phyloP scores from a whole-genome alignment of 1,139 yeast species.

The Sugiyamaella paludigena region DNA sequence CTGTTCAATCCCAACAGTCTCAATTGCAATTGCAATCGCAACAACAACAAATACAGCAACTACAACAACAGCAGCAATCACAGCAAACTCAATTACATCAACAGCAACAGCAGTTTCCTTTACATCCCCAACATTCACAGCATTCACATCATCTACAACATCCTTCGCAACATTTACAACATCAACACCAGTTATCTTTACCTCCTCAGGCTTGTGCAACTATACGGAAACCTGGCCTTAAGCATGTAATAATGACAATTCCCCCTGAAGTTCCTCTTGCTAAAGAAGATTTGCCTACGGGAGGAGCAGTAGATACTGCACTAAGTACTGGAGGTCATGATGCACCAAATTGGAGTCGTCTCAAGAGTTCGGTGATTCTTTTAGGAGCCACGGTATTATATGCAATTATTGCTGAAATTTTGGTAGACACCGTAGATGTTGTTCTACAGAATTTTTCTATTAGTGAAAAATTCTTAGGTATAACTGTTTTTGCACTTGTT shows the following conservation, averaged over 20 bases:
- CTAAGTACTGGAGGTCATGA: constrained; percentile 78
- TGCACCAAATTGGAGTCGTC: constrained; percentile 95
- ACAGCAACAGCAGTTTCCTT: too few relatives aligned
- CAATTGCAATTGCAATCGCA: background rate
- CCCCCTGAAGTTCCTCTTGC: background rate
- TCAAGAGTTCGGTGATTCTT: constrained; percentile 79
- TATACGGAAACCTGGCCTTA: background rate
- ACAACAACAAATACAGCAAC: too few relatives aligned
- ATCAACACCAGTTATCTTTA: background rate
- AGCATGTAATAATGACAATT: constrained; percentile 2
- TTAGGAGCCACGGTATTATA: constrained; percentile 81
- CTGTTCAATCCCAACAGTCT: constrained; percentile 9
- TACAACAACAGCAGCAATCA: background rate
- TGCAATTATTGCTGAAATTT: constrained; percentile 91
- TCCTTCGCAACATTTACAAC: constrained; percentile 4
- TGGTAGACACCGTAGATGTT: constrained; percentile 91
- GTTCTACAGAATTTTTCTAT: constrained; percentile 75
- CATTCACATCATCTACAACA: too few relatives aligned
- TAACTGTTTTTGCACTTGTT: constrained; percentile 91
- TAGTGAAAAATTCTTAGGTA: constrained; percentile 85
- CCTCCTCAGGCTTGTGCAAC: background rate
- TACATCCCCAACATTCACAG: too few relatives aligned
- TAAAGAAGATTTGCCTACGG: constrained; percentile 6
- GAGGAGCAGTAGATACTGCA: constrained; percentile 43
- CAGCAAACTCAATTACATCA: too few relatives aligned